phyloP scores from a whole-genome alignment of 1,284 basidiomycete genomes.

The Phylloboletellus chloephorus region DNA sequence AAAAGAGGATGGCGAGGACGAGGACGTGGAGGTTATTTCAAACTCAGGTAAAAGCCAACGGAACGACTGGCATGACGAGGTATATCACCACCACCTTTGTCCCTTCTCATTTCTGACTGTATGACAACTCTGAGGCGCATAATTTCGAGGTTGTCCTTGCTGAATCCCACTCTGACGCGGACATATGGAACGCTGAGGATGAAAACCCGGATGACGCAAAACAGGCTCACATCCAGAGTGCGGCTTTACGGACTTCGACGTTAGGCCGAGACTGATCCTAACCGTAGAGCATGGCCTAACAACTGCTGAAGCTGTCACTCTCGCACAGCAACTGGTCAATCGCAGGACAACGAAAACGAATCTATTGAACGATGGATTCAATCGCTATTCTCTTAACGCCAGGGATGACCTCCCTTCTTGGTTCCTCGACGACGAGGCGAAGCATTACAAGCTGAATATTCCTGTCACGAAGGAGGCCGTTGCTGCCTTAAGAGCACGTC shows the following conservation, averaged over 20 bases:
- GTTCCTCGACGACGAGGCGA: constrained; percentile 97
- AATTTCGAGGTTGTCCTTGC: constrained; percentile 25
- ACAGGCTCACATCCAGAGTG: constrained; percentile 68
- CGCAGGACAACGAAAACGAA: constrained; percentile 85
- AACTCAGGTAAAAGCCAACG: constrained; percentile 13
- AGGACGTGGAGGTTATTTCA: constrained; percentile 32
- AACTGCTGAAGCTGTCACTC: constrained; percentile 88
- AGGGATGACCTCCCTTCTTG: constrained; percentile 91
- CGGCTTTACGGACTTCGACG: constrained; percentile 23
- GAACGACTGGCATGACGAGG: constrained; percentile 36
- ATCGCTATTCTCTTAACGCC: constrained; percentile 84
- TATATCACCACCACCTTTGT: constrained; percentile 15
- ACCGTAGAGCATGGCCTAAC: constrained; percentile 74
- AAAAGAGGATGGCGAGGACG: constrained; percentile 35
- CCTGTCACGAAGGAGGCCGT: constrained; percentile 97
- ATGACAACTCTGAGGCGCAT: constrained; percentile 17
- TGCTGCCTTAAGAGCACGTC: constrained; percentile 79
- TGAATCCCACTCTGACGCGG: constrained; percentile 48
- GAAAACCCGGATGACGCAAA: constrained; percentile 77
- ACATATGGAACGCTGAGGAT: constrained; percentile 80
- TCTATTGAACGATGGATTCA: constrained; percentile 94
- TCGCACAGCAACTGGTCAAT: constrained; percentile 92
- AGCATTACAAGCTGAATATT: constrained; percentile 91
- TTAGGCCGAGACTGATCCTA: constrained; percentile 3
- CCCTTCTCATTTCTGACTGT: constrained; percentile 13